Evolutionary conservation across 2,329 filamentous ascomycete genomes (phyloP), one percentile per base, ranked within the genome.

Genomic region (Bimuria novae-zelandiae): DNA sequence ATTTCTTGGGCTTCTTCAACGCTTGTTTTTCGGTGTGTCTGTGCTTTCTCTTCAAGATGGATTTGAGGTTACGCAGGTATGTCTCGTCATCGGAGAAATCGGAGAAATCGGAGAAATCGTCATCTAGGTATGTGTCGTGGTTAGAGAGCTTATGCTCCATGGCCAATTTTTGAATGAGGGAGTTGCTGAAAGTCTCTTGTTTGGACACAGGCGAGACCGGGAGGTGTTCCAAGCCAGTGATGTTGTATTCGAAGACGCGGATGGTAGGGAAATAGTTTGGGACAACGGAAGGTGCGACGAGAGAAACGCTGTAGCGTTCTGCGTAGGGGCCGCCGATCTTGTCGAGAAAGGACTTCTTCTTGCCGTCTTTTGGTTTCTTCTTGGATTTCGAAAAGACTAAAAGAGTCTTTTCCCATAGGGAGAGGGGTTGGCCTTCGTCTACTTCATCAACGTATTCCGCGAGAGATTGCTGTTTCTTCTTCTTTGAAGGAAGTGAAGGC

Each of bases 181-280:
- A 29, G n/a, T 4, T 52, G 27, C 19, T 7, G 49, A 27, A n/a
- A 32, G 21, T 11, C 35, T 50, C 23, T 14, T 37, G 19, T 12
- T 16, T n/a, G 45, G 49, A 14, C 3, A 22, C 48, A 3, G 56
- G 47, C 8, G 60, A 43, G 8, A 67, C 44, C 16, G 54, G 35
- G 3, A 62, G 16, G 17, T 84, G 66, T 59, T 91, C 88, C 3
- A 96, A 71, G 0, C 91, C 90, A 0, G 81, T 89, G 49, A 90
- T 90, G 70, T 99, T 97, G 79, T 97, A 99, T 67, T 96, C 90
- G 59, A 93, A 80, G n/a, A 99, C 82, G n/a, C 92, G 85, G 27
- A 97, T 75, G 0, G 89, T 92, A 0, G 93, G 94, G 60, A 92
- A 94, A 73, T 91, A 96, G 68, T 94, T 97, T 6, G 93, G 94